Base-by-base conservation (phyloP, 257 asterid genomes). In the Euphrasia confusa region DNA sequence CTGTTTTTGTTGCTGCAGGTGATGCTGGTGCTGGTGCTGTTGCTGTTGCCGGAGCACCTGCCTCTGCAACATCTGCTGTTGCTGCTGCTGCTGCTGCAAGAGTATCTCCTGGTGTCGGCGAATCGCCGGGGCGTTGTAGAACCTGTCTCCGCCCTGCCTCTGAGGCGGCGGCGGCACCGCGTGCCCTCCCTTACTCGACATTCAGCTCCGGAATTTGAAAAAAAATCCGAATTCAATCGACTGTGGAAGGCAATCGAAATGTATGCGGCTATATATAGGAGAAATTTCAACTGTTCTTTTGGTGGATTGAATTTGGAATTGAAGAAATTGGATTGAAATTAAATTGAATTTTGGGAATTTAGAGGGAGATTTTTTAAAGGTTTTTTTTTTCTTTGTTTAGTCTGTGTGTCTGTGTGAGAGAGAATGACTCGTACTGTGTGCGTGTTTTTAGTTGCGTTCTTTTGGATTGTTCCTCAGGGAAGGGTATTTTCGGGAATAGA, bases 171-270 rank as follows among this genome's bases (percentile, higher is more conserved):
- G 58, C 60, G 86, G 76, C 66, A 76, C 81, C 65, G 88, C 72
- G 53, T 64, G 81, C 70, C 86, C 81, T 65, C 90, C 95, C 48
- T 84, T 72, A 72, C 90, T 81, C 0, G 90, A 70, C 96, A 88
- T 88, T 70, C 10, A 54, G 11, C 35, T 6, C 57, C 39, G 13
- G 58, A 55, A 55, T 32, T 28, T 21, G 24, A 30, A 30, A 28
- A 30, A 30, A 30, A 30, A 30, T 2, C 32, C 66, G 71, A 64
- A 48, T 26, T 59, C 44, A 57, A 37, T 48, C 57, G 68, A 45
- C 69, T 17, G 50, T 9, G 12, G 13, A 8, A 12, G 7, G 14
- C 56, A 59, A 67, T 28, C 40, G 70, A 64, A 66, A 50, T 64
- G 69, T n/a, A 11, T n/a, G 61, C 42, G 40, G 3, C 72, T 71